Percentiles rank a stretch among this genome's conserved stretches.
Conservation (phyloP, 2,329 filamentous ascomycete genomes). For the Clonostachys chloroleuca region DNA sequence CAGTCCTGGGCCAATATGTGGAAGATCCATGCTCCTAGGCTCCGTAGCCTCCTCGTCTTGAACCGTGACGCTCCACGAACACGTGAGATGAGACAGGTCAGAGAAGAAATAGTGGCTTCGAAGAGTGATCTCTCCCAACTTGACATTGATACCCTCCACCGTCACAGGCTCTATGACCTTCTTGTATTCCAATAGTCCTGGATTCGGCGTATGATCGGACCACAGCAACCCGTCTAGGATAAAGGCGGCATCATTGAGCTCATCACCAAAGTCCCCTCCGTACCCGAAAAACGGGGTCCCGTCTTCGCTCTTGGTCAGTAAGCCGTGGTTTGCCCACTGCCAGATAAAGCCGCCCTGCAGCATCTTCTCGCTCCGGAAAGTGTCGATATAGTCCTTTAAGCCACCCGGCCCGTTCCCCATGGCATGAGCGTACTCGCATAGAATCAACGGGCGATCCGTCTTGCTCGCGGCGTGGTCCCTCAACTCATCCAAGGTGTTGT, state of each 20-base stretch:
- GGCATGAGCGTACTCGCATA: conserved; percentile 53
- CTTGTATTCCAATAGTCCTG: conserved; percentile 46
- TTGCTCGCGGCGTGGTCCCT: conserved; percentile 18
- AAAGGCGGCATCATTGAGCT: conserved; percentile 56
- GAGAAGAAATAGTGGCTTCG: conserved; percentile 35
- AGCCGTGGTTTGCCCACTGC: conserved; percentile 56
- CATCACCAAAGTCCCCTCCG: conserved; percentile 58
- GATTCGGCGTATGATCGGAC: conserved; percentile 41
- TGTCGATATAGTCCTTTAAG: conserved; percentile 62
- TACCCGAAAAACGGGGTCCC: conserved; percentile 49
- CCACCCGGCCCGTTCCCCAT: conserved; percentile 72
- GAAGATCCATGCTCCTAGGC: conserved; percentile 17
- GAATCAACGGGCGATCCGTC: conserved; percentile 46
- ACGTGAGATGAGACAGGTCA: conserved; percentile 33
- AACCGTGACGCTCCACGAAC: conserved; percentile 23
- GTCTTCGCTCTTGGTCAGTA: conserved; percentile 35
- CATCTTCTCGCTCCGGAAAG: conserved; percentile 48
- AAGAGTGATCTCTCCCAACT: conserved; percentile 16
- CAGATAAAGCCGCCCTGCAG: conserved; percentile 62
- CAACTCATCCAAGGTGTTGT: conserved; percentile 48
- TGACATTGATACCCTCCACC: neutral
- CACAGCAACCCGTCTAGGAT: conserved; percentile 46
- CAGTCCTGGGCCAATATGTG: conserved; percentile 5
- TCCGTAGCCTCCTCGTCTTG: conserved; percentile 32
- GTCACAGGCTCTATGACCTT: conserved; percentile 54